A percentile compares a stretch with the other conserved stretches of the same genome.
Conservation (phyloP, 352 stramenopile genomes). For the Globisporangium acanthophoron region DNA sequence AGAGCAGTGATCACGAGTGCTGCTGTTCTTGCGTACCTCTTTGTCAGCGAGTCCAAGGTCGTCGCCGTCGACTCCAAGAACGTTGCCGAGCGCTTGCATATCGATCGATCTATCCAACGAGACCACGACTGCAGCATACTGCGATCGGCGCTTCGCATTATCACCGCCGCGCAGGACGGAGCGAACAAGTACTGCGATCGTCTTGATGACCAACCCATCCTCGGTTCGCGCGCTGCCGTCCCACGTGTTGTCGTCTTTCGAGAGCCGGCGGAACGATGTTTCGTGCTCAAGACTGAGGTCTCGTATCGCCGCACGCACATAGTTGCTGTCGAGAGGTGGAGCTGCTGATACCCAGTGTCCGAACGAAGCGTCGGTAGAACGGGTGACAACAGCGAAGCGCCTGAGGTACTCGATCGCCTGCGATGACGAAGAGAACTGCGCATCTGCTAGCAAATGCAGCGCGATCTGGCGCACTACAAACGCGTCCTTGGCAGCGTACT, state of each 20-base stretch:
- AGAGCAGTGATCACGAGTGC: slow-evolving; percentile 1
- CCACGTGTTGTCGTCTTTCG: slow-evolving; percentile 13
- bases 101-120: slow-evolving; percentile 45
- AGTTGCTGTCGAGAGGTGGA: slow-evolving; percentile 12
- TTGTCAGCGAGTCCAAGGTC: slow-evolving; percentile 41
- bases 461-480: slow-evolving; percentile 40
- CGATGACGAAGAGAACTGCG: slow-evolving; percentile 6
- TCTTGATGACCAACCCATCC: slow-evolving; percentile 50
- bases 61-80: slow-evolving; percentile 18
- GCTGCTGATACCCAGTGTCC: slow-evolving; percentile 18
- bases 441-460: slow-evolving; percentile 38
- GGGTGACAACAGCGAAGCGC: slow-evolving; percentile 20
- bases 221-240: slow-evolving; percentile 10
- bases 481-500: slow-evolving; percentile 55
- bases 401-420: slow-evolving; percentile 11
- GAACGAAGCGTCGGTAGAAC: slow-evolving; percentile 3
- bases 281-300: slow-evolving; percentile 14
- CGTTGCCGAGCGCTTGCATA: slow-evolving; percentile 28
- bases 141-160: background rate
- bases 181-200: slow-evolving; percentile 42
- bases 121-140: slow-evolving; percentile 48
- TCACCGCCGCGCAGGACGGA: background rate
- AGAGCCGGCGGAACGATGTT: slow-evolving; percentile 19
- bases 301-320: slow-evolving; percentile 34
- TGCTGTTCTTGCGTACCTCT: slow-evolving; percentile 22